Evolutionary conservation across 345 rosid genomes (phyloP), one percentile per base, ranked within the genome.

Genomic region (Eucalyptus sp.): DNA sequence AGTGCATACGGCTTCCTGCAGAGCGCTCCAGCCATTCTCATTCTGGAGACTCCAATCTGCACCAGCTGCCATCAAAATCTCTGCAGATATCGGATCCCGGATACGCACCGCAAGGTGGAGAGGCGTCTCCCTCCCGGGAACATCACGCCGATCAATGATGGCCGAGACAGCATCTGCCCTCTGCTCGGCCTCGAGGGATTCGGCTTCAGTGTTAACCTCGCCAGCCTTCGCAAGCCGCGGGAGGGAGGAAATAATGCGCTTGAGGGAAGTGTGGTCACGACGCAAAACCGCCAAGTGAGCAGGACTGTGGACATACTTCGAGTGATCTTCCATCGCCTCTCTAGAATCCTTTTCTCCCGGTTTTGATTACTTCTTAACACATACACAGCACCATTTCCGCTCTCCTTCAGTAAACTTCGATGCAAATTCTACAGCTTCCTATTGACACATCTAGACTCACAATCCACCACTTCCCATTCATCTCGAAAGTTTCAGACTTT

Each of bases 1-100:
- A 43, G 97, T 95, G 91, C 99, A 98, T n/a, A 98, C 99, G 3
- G 99, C 99, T 94, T 98, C 99, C 90, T 98, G 99, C 86, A 98
- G 93, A 25, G 99, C 99, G 89, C 98, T 98, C 99, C 99, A 98
- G 56, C 99, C 99, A 90, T 97, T 94, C 92, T 98, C 99, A 91
- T 98, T 98, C 92, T 97, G 99, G 89, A 98, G 94, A 89, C 99
- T 97, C 99, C 99, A 97, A 92, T 98, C 99, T 4, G 98, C 99
- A 87, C 99, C 99, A 50, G 99, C 96, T 1, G 95, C 92, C 99
- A 97, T 96, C 90, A 98, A 86, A 90, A 98, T 95, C 93, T 98
- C 99, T 3, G 98, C 98, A 11, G 99, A 94, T 27, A 91, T 89
- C 8, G 95, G 96, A 33, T 98, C 99, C 48, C 97, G 90, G 88